Base-by-base conservation (phyloP, 768 basidiomycete species). In the Terana coerulea region DNA sequence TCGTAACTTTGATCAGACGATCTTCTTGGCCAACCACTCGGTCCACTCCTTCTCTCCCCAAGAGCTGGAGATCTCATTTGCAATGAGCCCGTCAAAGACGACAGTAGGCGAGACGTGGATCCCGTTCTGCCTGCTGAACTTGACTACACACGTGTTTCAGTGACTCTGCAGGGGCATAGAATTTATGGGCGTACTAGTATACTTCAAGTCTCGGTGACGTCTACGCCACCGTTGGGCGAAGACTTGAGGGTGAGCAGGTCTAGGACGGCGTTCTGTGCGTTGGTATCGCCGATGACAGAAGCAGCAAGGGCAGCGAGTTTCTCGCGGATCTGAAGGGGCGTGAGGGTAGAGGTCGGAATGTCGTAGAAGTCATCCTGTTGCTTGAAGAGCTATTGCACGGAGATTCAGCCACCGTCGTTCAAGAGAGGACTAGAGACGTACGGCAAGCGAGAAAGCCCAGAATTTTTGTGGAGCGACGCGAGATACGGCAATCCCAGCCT, bases 31-130 rank as follows among this genome's bases (percentile, higher is more conserved):
- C 26, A 95, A 73, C 68, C 86, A 97, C 39, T 83, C 77, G 17
- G 69, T 72, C 93, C 93, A 95, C 63, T 97, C 88, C 34, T 74
- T 73, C 61, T 85, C 77, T 3, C 79, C 86, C 89, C 91, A 97
- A 19, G 83, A 78, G 62, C 91, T 92, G 5, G 85, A 86, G 28
- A 94, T 74, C 42, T 89, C 84, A 43, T 72, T 76, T 10, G 81
- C 85, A 47, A 90, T 63, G 49, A 86, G 72, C 44, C 91, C 88
- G 58, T 93, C 86, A 81, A 83, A 88, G 2, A 90, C 70, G 2
- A 75, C 79, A 34, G 91, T 88, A 3, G 93, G 91, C 1, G 92
- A 94, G 41, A 95, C 91, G 58, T 98, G 95, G 34, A 97, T 82
- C 2, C 89, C 77, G 55, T 98, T 97, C 72, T 97, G 94, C 55